Percentiles rank a stretch among this genome's conserved stretches.
phyloP scores from a whole-genome alignment of 2,329 filamentous ascomycete species.

The Trichoderma citrinoviride region DNA sequence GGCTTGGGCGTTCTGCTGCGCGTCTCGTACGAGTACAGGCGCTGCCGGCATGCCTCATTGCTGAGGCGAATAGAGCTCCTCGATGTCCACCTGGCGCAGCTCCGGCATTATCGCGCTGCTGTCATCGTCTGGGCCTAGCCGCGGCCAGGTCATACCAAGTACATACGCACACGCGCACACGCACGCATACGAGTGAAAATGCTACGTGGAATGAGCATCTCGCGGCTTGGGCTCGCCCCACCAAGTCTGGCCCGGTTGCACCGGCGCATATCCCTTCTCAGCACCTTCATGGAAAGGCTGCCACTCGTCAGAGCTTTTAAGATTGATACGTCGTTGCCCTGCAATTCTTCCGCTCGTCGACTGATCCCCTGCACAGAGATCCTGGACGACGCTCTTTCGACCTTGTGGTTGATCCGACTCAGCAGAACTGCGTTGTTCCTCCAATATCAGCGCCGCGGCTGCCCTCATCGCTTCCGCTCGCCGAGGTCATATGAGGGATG shows the following conservation, averaged over 20 bases:
- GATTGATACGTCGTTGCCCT: slow-evolving; percentile 2
- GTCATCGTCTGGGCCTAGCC: not conserved
- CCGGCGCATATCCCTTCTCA: slow-evolving; percentile 21
- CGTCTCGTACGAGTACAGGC: not conserved
- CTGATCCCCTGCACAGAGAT: slow-evolving; percentile 9
- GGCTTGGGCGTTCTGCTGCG: not conserved
- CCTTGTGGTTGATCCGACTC: not conserved
- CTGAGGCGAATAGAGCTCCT: not conserved
- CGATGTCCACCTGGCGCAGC: not conserved
- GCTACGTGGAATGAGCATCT: slow-evolving; percentile 18
- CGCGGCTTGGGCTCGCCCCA: slow-evolving; percentile 17
- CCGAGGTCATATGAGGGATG: slow-evolving; percentile 4
- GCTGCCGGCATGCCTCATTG: not conserved
- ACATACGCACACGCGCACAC: not conserved
- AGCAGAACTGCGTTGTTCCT: not conserved
- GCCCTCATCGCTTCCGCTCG: not conserved
- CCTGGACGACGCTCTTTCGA: slow-evolving; percentile 7
- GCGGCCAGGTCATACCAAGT: slow-evolving; percentile 1
- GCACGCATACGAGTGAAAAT: slow-evolving; percentile 1
- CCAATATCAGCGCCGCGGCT: slow-evolving; percentile 5
- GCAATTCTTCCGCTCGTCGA: slow-evolving; percentile 7
- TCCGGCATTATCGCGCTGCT: not conserved
- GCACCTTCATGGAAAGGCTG: not conserved
- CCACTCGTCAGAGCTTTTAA: not conserved
- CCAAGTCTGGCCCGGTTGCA: slow-evolving; percentile 19